These are phyloP conservation scores for Cercospora sp. DNA, from an alignment of 2,329 filamentous ascomycete species.

Conservation along the genomic window DNA sequence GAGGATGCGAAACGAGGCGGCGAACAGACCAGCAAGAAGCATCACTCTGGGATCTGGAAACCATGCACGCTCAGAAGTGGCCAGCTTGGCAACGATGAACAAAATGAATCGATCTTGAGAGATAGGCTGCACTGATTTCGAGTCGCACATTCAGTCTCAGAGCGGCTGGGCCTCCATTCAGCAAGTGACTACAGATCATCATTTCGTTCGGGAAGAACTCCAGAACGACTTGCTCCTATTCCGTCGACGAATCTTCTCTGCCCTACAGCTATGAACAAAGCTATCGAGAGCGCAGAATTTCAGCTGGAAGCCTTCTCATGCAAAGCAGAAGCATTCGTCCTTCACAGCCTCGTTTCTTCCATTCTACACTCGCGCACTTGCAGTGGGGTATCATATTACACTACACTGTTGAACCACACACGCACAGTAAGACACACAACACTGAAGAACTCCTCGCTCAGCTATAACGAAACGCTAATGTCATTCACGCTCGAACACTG, in stretches of 20 bases:
- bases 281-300: not conserved
- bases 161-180: not conserved
- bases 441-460: not conserved
- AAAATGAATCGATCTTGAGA: not conserved
- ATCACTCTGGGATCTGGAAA: not conserved
- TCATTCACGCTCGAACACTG: not conserved
- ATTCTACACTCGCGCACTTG: not conserved
- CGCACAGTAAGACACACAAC: not conserved
- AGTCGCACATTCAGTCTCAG: not conserved
- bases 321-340: not conserved
- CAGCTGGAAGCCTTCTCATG: not conserved
- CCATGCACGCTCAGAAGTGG: not conserved
- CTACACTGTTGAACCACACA: not conserved
- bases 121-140: not conserved
- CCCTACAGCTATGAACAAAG: not conserved
- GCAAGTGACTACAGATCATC: not conserved
- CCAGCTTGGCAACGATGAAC: not conserved
- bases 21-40: not conserved
- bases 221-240: not conserved
- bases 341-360: not conserved
- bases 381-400: not conserved
- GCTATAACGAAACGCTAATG: not conserved
- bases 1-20: not conserved
- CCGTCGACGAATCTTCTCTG: not conserved
- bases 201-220: not conserved